Percentiles rank a stretch among this genome's conserved stretches.
phyloP scores from a whole-genome alignment of 176 grass and related monocot species.

The Cymbopogon citratus region DNA sequence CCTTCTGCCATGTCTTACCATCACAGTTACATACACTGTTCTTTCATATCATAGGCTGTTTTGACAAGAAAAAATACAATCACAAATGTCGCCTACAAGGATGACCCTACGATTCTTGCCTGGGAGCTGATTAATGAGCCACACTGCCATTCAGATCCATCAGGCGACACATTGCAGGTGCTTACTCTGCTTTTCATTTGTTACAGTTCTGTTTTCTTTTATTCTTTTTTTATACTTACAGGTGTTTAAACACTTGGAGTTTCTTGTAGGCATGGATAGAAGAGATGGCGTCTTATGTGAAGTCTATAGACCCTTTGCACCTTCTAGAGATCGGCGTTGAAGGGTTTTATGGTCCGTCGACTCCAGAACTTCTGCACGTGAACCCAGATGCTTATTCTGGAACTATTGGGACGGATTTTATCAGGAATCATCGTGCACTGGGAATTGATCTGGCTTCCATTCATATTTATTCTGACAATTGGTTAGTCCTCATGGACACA shows the following conservation, averaged over 20 bases:
- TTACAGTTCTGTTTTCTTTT: neutral
- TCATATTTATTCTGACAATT: conserved; percentile 82
- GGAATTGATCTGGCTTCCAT: conserved; percentile 77
- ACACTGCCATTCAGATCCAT: conserved; percentile 67
- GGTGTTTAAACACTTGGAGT: neutral
- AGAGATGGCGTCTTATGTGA: conserved; percentile 74
- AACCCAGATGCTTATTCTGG: conserved; percentile 56
- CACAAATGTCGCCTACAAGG: conserved; percentile 68
- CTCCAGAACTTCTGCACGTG: conserved; percentile 41
- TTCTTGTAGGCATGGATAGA: conserved; percentile 74
- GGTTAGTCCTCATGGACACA: conserved; percentile 24
- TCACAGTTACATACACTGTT: neutral
- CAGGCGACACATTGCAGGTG: conserved; percentile 65
- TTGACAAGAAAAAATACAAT: conserved; percentile 69
- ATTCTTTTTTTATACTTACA: neutral
- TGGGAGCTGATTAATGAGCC: conserved; percentile 95
- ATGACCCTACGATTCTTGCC: conserved; percentile 77
- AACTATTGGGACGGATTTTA: conserved; percentile 68
- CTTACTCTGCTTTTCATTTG: conserved; percentile 2
- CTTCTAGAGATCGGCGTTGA: conserved; percentile 60
- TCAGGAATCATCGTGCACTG: conserved; percentile 51
- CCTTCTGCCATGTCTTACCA: neutral
- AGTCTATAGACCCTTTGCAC: conserved; percentile 57
- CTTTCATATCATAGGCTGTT: conserved; percentile 41
- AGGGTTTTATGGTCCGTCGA: conserved; percentile 75